Conservation (phyloP, 345 rosid species). For the Populus pruinosa region DNA sequence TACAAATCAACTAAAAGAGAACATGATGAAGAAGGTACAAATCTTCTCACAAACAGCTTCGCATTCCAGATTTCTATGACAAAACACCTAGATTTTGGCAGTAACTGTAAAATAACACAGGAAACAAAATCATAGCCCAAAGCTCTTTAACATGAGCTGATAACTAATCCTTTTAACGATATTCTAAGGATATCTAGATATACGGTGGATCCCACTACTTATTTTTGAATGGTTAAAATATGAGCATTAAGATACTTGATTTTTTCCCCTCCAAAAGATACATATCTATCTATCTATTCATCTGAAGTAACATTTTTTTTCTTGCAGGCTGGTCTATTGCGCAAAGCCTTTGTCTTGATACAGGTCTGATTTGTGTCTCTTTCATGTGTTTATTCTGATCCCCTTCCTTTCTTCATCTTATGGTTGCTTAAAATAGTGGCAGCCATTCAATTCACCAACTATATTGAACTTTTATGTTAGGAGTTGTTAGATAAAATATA, state of each 20-base stretch:
- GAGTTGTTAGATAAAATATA: too few relatives aligned
- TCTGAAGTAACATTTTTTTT: slow-evolving; percentile 16
- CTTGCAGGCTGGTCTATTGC: slow-evolving; percentile 82
- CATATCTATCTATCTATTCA: neutral
- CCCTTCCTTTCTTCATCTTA: neutral
- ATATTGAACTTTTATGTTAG: neutral
- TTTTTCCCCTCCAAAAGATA: neutral
- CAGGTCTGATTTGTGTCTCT: slow-evolving; percentile 52
- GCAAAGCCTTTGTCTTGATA: slow-evolving; percentile 75
- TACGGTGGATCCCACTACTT: neutral
- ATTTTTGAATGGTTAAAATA: too few relatives aligned
- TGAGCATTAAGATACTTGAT: neutral
- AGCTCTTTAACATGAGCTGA: neutral
- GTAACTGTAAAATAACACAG: neutral
- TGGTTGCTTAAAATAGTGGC: neutral
- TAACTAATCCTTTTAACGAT: too few relatives aligned
- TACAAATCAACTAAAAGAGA: neutral
- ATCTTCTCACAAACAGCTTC: neutral
- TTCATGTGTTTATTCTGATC: neutral
- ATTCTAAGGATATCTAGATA: neutral
- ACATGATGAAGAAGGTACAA: neutral
- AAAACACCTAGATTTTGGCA: neutral
- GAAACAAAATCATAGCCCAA: neutral
- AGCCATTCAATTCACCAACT: neutral
- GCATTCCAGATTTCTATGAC: neutral